Conservation (phyloP, 2,329 filamentous ascomycete genomes). For the Conoideocrella luteorostrata region DNA sequence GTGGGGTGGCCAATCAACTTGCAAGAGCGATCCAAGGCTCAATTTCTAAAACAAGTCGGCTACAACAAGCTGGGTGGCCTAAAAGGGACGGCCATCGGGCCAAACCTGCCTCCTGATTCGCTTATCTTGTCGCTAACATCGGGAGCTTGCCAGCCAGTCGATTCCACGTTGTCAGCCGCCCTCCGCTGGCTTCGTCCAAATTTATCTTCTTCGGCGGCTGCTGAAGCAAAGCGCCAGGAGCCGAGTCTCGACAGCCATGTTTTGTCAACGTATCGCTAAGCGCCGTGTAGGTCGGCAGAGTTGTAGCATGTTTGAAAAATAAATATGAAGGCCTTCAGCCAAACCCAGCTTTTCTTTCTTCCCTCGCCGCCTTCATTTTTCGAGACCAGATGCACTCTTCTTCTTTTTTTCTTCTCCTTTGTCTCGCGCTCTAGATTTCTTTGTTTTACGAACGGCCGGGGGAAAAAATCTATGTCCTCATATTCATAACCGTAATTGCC, state of each 20-base stretch:
- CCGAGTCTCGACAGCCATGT: not conserved
- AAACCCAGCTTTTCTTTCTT: not conserved
- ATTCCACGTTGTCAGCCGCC: too few species aligned
- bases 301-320: not conserved
- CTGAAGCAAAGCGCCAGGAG: not conserved
- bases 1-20: too few species aligned
- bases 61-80: not conserved
- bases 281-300: not conserved
- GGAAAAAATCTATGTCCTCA: too few species aligned
- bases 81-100: not conserved
- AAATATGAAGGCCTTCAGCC: not conserved
- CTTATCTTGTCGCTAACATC: not conserved
- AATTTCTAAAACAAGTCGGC: not conserved
- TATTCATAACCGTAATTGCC: too few species aligned
- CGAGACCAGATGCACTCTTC: too few species aligned
- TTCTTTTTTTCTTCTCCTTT: not conserved
- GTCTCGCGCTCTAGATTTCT: not conserved
- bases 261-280: slow-evolving; percentile 3
- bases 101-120: slow-evolving; percentile 5
- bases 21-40: too few species aligned
- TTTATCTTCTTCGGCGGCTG: not conserved
- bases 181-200: too few species aligned
- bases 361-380: too few species aligned
- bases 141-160: too few species aligned
- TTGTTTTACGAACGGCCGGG: not conserved